Base-by-base conservation (phyloP, 768 basidiomycete species). In the Kwoniella sp. region DNA sequence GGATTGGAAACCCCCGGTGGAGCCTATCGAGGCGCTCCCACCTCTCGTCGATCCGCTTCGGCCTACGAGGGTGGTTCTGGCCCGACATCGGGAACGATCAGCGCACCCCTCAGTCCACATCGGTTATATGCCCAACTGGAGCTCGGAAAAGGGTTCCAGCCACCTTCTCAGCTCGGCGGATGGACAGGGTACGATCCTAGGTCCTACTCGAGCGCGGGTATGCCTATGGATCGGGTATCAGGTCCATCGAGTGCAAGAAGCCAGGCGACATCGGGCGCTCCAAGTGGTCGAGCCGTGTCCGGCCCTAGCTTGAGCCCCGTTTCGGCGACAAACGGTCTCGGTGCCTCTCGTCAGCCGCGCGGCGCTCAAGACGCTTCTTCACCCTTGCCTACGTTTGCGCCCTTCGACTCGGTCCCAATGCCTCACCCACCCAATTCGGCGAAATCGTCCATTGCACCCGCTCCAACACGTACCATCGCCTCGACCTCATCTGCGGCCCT, bases 21-120 rank as follows among this genome's bases (percentile, higher is more conserved):
- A 8, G 49, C 36, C 6, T 56, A 58, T 38, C 50, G 61, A 22
- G 43, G 51, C 29, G 40, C 36, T 23, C 47, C 52, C 5, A 45
- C 48, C 3, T 54, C 56, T 25, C 36, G 51, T 27, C 48, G 58
- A 42, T 50, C 57, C 17, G 47, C 51, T 28, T 60, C 57, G 28
- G 50, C 58, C 14, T 56, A 43, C 28, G 57, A 62, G 17, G 45
- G 47, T 37, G 46, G 58, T 20, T 44, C 54, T 32, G 62, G 49
- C 9, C 50, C 50, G 37, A 67, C 63, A n/a, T 63, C 63, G 3
- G 72, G 72, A 12, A 67, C 70, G 1, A 63, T 69, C 14, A 71
- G 70, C 11, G 72, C 70, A 10, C 72, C 72, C 2, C 50, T 73
- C n/a, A 61, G 57, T 20, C 72, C 72, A 11, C 67, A 70, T 36